Percentiles rank a stretch among this genome's conserved stretches.
These are phyloP conservation scores for Ophiostoma ulmi DNA, from an alignment of 2,329 filamentous ascomycete genomes.

Conservation along the genomic window DNA sequence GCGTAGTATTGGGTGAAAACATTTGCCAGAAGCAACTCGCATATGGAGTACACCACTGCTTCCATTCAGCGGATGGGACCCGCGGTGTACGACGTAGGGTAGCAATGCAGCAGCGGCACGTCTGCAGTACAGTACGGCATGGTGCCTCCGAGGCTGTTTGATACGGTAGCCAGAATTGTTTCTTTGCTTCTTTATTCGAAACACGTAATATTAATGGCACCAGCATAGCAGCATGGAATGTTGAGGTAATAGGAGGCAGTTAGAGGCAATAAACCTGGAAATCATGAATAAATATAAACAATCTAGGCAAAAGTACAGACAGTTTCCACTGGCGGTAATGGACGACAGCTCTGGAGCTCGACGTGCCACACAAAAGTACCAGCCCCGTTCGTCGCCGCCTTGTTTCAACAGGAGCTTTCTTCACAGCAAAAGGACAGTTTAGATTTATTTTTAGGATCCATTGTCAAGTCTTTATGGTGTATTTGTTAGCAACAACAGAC, in stretches of 20 bases:
- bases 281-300: no score
- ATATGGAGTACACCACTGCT: no score
- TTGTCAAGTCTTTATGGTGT: no score
- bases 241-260: background rate
- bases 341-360: no score
- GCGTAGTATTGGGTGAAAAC: background rate
- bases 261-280: background rate
- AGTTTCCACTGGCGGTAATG: no score
- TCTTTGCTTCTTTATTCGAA: background rate
- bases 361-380: no score
- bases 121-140: background rate
- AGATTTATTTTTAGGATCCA: no score
- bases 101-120: slow-evolving; percentile 10
- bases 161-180: background rate
- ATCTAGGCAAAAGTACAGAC: no score
- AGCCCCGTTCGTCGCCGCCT: no score
- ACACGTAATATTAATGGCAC: background rate
- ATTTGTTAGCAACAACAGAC: no score
- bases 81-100: background rate
- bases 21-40: background rate
- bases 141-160: background rate
- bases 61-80: background rate
- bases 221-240: background rate
- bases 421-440: no score
- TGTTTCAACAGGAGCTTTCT: no score